Evolutionary conservation across 23 red algal genomes (phyloP), one percentile per base, ranked within the genome.

Genomic region (Agarophyton chilense): DNA sequence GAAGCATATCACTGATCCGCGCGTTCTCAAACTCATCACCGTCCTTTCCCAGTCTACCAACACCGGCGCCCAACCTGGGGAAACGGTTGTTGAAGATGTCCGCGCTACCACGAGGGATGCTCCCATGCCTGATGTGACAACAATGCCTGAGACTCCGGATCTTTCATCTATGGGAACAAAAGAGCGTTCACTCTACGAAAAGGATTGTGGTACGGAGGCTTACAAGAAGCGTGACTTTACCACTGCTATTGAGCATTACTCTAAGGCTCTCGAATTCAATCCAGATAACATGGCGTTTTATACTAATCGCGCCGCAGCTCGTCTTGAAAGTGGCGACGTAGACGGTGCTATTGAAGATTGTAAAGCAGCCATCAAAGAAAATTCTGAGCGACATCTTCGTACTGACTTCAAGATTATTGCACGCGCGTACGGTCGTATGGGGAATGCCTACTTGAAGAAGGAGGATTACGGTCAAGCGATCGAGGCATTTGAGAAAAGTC

Each of bases 361-460:
- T 75, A 77, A 96, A 22, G 50, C 58, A 40, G 93, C 91, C 1
- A 94, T 99, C 39, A 82, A 91, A 2, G 77, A 79, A 60, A 99
- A 99, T 61, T 64, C 31, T 36, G 90, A 99, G 62, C 49, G 91
- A 14, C 52, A 92, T 51, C 82, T 99, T 40, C 81, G 94, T 10
- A 94, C 97, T 0, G 97, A 99, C 72, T 99, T 94, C 79, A 94
- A 93, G 86, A 70, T 99, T 26, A 95, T 99, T 87, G 97, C 97
- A 2, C 77, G 90, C n/a, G 97, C 97, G 0, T 94, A 96, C 29
- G 90, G 83, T 32, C 84, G 97, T 35, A 99, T 99, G 63, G 97
- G 93, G 39, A 99, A 89, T 64, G 97, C 97, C 10, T 88, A 91
- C 58, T 42, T 83, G 26, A 86, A 84, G 74, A 62, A 81, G 63